A percentile compares a stretch with the other conserved stretches of the same genome.
These are phyloP conservation scores for Cucumis melo DNA, from an alignment of 306 rosid genomes.

Conservation along the genomic window DNA sequence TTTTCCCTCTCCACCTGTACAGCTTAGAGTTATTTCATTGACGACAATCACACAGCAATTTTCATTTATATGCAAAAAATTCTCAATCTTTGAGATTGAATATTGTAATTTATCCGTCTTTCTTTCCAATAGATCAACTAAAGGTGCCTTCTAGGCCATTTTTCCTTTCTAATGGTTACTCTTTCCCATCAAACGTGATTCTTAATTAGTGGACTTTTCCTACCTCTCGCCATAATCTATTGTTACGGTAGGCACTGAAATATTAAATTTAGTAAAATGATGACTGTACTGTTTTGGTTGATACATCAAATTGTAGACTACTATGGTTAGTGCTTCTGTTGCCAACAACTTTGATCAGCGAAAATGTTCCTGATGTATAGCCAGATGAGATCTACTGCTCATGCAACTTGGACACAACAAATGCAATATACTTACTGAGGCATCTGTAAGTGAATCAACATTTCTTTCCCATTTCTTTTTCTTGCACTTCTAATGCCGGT, in stretches of 20 bases:
- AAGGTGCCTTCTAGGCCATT: background rate
- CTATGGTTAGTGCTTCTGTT: background rate
- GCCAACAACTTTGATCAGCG: background rate
- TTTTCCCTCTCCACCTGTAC: constrained; percentile 2
- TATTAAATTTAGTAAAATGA: background rate
- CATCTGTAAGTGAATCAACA: background rate
- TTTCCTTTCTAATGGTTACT: background rate
- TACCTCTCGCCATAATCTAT: background rate
- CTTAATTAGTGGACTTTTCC: background rate
- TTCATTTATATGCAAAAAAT: constrained; percentile 21
- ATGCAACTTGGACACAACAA: background rate
- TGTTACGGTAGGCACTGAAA: background rate
- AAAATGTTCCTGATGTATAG: background rate
- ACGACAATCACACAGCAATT: constrained; percentile 44
- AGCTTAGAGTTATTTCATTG: constrained; percentile 69
- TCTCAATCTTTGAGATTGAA: background rate
- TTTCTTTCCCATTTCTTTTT: background rate
- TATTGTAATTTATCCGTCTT: background rate
- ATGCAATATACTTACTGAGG: background rate
- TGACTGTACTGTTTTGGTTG: background rate
- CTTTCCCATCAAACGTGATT: background rate
- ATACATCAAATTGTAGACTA: background rate
- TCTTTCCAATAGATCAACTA: background rate
- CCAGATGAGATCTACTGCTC: background rate
- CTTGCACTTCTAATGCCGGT: background rate